Evolutionary conservation across 2,329 filamentous ascomycete species (phyloP), one percentile per base, ranked within the genome.

Genomic region (Diaporthe vaccinii): DNA sequence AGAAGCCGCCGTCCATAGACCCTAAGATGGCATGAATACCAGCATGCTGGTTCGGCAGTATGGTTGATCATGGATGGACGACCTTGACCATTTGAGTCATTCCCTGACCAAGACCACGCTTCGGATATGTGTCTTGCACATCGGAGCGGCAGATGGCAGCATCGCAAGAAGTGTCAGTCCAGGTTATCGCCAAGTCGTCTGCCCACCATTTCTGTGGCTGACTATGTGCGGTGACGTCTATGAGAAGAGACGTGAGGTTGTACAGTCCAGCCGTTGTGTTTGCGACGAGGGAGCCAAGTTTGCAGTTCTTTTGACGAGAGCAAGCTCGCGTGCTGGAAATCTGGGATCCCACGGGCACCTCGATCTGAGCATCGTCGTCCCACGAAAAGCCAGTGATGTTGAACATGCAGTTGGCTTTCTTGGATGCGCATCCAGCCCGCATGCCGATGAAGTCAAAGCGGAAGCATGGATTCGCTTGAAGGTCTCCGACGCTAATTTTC

Each of bases 191-290:
- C 36, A 88, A 73, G 78, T 88, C 84, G 77, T 88, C 87, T 68
- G 84, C 84, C 85, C 86, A 89, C 86, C 87, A 88, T 14, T 80
- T 81, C 74, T 80, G 82, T n/a, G 82, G 79, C 46, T 83, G 74
- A 4, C 79, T 80, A n/a, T 80, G 79, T n/a, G 82, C 82, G n/a
- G 82, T 83, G 17, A 85, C 79, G n/a, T 84, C 82, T 57, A 88
- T 80, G 12, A 82, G 82, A 78, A 89, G 75, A 3, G 83, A 82
- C 1, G 74, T 83, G 53, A 86, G 78, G 57, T 84, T 80, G 44
- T 75, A 69, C 75, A 85, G 84, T 9, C 69, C 74, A 9, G 73
- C 36, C 0, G 78, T 68, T 17, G 80, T 76, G 4, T 76, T 72
- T 51, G 84, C 74, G 12, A 75, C 62, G 14, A 84, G 72, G 1